Base-by-base conservation (phyloP, 345 rosid genomes). In the Adansonia digitata region DNA sequence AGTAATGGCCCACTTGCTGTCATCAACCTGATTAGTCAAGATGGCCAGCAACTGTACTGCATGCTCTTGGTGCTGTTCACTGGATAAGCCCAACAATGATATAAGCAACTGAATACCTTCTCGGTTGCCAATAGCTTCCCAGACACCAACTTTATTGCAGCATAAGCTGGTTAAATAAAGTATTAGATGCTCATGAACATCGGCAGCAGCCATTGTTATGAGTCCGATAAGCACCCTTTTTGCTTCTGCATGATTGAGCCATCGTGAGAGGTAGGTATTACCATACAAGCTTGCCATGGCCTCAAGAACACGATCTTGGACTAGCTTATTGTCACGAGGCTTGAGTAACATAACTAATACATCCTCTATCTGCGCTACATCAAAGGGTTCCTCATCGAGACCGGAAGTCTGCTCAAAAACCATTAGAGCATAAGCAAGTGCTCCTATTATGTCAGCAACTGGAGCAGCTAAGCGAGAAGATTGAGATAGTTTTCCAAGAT, bases 1-100 rank as follows among this genome's bases (percentile, higher is more conserved):
- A 20, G 96, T 94, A 77, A 94, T 84, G 43, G 98, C 97, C 98
- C 97, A 94, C 84, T 92, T 94, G 84, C 97, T 92, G 71, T 94
- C 98, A 72, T 90, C 97, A 71, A 86, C 90, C 83, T 89, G 90
- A 66, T 89, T 85, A 5, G 93, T 86, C 82, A 90, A 79, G 74
- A 92, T 87, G 65, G 78, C 84, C 76, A 94, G 80, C 84, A 92
- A 85, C 77, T 78, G 82, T 80, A 92, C 97, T 64, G 90, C 88
- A 74, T 82, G 86, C 78, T 92, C 98, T 79, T 90, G 98, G 73
- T 92, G 96, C 82, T 89, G 97, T 84, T 92, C 98, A 24, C 91
- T 81, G 29, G 98, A 88, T 79, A 92, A 84, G 64, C 96, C 98
- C 80, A 94, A 82, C 72, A 90, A 79, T 60, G 97, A 92, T 77